These are phyloP conservation scores for Saccharomycopsis guyanensis DNA, from an alignment of 805 yeast species.

Conservation along the genomic window DNA sequence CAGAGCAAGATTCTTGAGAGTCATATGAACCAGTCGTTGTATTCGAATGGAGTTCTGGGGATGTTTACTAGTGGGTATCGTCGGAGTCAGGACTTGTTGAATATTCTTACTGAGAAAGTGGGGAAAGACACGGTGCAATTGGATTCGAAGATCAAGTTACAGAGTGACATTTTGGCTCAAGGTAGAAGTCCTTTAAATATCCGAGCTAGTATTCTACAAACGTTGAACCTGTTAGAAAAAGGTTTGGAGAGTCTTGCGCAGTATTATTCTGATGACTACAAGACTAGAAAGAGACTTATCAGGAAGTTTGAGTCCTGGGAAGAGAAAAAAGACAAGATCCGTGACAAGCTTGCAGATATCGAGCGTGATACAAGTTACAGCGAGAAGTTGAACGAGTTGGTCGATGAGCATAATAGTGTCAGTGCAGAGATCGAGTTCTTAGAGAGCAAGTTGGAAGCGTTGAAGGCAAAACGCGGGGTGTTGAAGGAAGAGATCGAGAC, in stretches of 20 bases:
- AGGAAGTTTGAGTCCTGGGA: constrained; percentile 15
- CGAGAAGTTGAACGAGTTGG: constrained; percentile 9
- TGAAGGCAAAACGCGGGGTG: constrained; percentile 11
- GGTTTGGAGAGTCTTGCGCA: not conserved
- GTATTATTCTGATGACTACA: constrained; percentile 5
- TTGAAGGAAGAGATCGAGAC: constrained; percentile 13
- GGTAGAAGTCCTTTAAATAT: not conserved
- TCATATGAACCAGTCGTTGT: not conserved
- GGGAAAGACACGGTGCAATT: not conserved
- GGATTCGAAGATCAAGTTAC: not conserved
- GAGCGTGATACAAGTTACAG: constrained; percentile 5
- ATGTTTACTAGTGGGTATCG: not conserved
- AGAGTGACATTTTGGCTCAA: not conserved
- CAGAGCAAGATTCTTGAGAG: not conserved
- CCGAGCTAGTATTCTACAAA: not conserved
- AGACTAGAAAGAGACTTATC: constrained; percentile 1
- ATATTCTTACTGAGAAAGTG: not conserved
- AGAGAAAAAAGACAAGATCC: constrained; percentile 2
- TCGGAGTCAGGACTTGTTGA: not conserved
- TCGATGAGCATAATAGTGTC: constrained; percentile 6
- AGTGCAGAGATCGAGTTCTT: constrained; percentile 15
- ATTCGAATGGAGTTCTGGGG: not conserved
- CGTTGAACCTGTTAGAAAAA: not conserved
- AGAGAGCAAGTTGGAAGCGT: constrained; percentile 7
- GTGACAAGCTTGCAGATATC: constrained; percentile 7